A percentile compares a stretch with the other conserved stretches of the same genome.
phyloP scores from a whole-genome alignment of 257 asterid genomes.

The Rehmannia glutinosa region DNA sequence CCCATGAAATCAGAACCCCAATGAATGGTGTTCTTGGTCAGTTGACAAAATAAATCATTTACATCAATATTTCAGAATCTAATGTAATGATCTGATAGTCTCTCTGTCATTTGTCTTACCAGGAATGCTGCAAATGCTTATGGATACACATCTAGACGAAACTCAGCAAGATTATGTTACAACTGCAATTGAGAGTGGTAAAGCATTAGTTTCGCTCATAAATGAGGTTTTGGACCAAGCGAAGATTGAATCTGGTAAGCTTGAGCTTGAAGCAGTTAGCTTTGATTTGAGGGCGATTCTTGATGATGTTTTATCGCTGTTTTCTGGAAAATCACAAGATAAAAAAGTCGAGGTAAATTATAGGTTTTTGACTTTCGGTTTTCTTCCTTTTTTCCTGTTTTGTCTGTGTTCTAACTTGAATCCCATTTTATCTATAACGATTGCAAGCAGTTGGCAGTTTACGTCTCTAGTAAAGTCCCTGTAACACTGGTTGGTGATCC shows the following conservation, averaged over 20 bases:
- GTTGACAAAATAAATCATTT: constrained; percentile 21
- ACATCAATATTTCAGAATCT: background rate
- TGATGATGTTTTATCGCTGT: constrained; percentile 45
- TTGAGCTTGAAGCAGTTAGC: constrained; percentile 81
- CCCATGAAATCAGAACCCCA: constrained; percentile 99
- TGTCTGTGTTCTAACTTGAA: constrained; percentile 7
- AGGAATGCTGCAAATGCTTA: constrained; percentile 99
- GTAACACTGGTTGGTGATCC: constrained; percentile 83
- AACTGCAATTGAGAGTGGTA: constrained; percentile 98
- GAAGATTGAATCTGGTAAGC: constrained; percentile 97
- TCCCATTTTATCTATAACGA: background rate
- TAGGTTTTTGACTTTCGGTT: background rate
- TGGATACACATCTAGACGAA: constrained; percentile 90
- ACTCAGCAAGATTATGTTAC: constrained; percentile 93
- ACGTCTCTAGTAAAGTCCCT: constrained; percentile 77
- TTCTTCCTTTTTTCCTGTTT: background rate
- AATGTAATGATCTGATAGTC: background rate
- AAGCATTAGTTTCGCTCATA: constrained; percentile 94
- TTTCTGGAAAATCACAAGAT: constrained; percentile 86
- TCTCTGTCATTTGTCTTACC: constrained; percentile 11
- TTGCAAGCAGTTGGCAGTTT: constrained; percentile 83
- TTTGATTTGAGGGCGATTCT: constrained; percentile 38
- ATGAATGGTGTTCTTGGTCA: constrained; percentile 98
- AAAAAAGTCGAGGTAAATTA: constrained; percentile 81
- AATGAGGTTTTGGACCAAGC: constrained; percentile 96